Base-by-base conservation (phyloP, 78 protist species). In the Anaeramoeba ignava region DNA sequence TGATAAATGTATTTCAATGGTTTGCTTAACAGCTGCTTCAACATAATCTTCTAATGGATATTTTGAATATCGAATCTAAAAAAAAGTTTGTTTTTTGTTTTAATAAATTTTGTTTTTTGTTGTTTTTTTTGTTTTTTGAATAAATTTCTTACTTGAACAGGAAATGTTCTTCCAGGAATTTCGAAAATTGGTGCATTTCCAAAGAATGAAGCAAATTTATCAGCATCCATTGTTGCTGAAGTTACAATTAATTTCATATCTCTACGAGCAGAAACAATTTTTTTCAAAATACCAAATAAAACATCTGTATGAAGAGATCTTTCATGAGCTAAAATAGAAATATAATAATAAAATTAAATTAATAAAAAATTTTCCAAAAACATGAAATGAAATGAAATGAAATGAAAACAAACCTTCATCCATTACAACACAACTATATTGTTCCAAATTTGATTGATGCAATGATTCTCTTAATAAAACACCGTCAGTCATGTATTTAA, bases 251-350 rank as follows among this genome's bases (percentile, higher is more conserved):
- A 2, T 78, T 73, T 83, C 54, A 37, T 39, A 41, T 39, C 85
- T 0, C 0, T 36, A 31, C 83, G 33, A 40, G 12, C 12, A 33
- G 67, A 83, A 40, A 39, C 31, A 33, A 85, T 82, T 78, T 82
- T 80, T 40, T 87, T 79, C 78, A 96, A 80, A 36, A 95, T 78
- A 41, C 98, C 99, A 33, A 83, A 73, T 34, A 95, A 85, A 3
- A 95, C 95, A 81, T 95, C 99, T 0, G 99, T 97, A 91, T 97
- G 88, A 34, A 97, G 89, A 0, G 97, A 90, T 31, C 99, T 91
- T 87, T 97, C 99, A 87, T 96, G 99, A 0, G 99, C 99, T 54
- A 95, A n/a, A n/a, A n/a, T n/a, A n/a, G n/a, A n/a, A n/a, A n/a
- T n/a, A n/a, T n/a, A n/a, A n/a, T n/a, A n/a, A n/a, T n/a, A n/a